Base-by-base conservation (phyloP, 192 early-diverging fungal genomes). In the Chytriomyces sp. region DNA sequence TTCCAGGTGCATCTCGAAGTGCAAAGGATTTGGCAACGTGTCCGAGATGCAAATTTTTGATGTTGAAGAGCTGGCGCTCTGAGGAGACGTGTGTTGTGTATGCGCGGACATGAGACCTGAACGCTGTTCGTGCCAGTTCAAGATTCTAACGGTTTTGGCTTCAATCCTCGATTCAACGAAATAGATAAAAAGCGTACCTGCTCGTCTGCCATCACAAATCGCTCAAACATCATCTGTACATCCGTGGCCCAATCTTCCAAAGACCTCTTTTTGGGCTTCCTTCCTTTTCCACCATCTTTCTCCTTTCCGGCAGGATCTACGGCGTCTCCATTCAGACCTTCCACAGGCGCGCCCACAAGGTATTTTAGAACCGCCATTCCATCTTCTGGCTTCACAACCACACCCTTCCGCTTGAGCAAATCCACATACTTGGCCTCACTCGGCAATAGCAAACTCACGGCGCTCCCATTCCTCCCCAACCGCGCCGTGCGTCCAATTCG, bases 21-120 rank as follows among this genome's bases (percentile, higher is more conserved):
- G 88, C 94, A 89, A 99, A 99, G 22, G 90, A 84, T 80, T 98
- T 98, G 54, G 96, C 98, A 69, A 96, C 79, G 75, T 99, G 98
- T 4, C 98, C 98, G 63, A 98, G 82, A 80, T 99, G 98, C 72
- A 99, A 80, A 65, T 93, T 92, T 59, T 90, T 89, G 70, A 98
- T 83, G 73, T 99, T 96, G 85, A 99, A 99, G 28, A 99, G 92
- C 39, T 92, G 90, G 40, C 90, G 90, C 74, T 96, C 93, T 0
- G 88, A 70, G 22, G 93, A 77, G 2, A 86, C 76, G 77, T 99
- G 95, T 1, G 98, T 98, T 4, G 96, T 91, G 72, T 99, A 99
- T 0, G 95, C 91, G 32, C 95, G 91, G 36, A 98, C 87, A 75
- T 90, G 89, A 19, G 96, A 95, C 80, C 89, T 76, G 76, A 87